Percentiles rank a stretch among this genome's conserved stretches.
phyloP scores from a whole-genome alignment of 345 rosid species.

The Ricinus communis region DNA sequence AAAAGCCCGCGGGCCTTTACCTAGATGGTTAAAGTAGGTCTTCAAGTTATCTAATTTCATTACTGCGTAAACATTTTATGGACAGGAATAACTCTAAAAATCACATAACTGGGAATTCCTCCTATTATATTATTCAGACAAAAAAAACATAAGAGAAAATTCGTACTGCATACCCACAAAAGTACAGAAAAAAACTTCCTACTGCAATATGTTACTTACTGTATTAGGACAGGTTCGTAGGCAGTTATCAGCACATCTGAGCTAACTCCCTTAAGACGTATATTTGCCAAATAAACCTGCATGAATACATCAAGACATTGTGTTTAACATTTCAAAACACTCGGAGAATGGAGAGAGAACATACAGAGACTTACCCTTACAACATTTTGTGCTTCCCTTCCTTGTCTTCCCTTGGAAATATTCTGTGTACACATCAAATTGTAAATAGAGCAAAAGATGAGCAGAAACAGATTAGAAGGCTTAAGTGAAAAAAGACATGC shows the following conservation, averaged over 20 bases:
- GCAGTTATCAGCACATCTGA: conserved; percentile 75
- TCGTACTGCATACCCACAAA: too few relatives aligned
- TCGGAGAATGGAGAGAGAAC: conserved; percentile 11
- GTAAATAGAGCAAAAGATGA: background rate
- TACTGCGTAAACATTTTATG: too few relatives aligned
- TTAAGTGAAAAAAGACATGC: background rate
- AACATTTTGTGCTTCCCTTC: conserved; percentile 85
- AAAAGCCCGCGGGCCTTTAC: too few relatives aligned
- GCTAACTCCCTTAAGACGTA: conserved; percentile 71
- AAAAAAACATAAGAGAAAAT: too few relatives aligned
- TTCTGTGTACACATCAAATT: conserved; percentile 38
- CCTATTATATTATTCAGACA: too few relatives aligned
- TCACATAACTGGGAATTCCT: too few relatives aligned
- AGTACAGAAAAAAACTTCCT: too few relatives aligned
- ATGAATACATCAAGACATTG: conserved; percentile 9
- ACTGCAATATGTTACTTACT: too few relatives aligned
- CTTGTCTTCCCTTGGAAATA: conserved; percentile 84
- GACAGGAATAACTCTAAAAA: too few relatives aligned
- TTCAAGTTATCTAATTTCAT: too few relatives aligned
- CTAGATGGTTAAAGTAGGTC: too few relatives aligned
- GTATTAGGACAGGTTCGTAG: conserved; percentile 65
- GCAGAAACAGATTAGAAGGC: background rate
- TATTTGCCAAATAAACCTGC: conserved; percentile 80
- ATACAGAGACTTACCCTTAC: conserved; percentile 44
- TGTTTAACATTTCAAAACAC: conserved; percentile 15